These are phyloP conservation scores for Sugiyamaella sp. DNA, from an alignment of 1,139 yeast species.

Conservation along the genomic window DNA sequence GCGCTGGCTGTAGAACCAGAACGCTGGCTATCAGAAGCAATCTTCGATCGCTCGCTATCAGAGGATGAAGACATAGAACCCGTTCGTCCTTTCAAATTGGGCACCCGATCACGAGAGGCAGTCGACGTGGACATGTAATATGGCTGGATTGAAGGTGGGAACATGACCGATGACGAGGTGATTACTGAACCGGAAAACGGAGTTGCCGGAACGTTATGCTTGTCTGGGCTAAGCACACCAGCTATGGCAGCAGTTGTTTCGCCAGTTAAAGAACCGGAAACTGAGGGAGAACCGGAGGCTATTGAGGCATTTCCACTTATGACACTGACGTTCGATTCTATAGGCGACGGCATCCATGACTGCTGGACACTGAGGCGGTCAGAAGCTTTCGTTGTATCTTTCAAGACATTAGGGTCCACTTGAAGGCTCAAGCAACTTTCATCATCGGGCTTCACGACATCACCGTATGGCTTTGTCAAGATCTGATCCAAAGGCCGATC, in stretches of 20 bases:
- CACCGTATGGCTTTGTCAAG: conserved; percentile 19
- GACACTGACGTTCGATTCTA: conserved; percentile 15
- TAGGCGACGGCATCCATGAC: conserved; percentile 22
- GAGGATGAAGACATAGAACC: conserved; percentile 14
- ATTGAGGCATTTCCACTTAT: conserved; percentile 6
- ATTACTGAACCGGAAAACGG: conserved; percentile 15
- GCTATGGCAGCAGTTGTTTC: background rate
- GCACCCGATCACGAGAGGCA: conserved; percentile 15
- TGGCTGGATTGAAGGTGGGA: conserved; percentile 6
- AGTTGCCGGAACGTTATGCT: conserved; percentile 9
- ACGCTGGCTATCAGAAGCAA: background rate
- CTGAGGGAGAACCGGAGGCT: conserved; percentile 4
- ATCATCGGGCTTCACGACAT: conserved; percentile 13
- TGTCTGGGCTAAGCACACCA: background rate
- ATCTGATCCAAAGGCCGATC: conserved; percentile 21
- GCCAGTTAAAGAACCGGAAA: conserved; percentile 2
- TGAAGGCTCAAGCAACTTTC: conserved; percentile 8
- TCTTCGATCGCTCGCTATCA: conserved; percentile 7
- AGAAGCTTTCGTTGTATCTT: conserved; percentile 15
- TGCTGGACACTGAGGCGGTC: conserved; percentile 10
- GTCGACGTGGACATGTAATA: conserved; percentile 8
- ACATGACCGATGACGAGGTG: conserved; percentile 11
- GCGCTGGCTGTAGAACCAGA: conserved; percentile 1
- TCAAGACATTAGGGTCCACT: conserved; percentile 9
- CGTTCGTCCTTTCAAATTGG: conserved; percentile 17